These are phyloP conservation scores for Fraxinus paxiana DNA, from an alignment of 305 asterid genomes.

Conservation along the genomic window DNA sequence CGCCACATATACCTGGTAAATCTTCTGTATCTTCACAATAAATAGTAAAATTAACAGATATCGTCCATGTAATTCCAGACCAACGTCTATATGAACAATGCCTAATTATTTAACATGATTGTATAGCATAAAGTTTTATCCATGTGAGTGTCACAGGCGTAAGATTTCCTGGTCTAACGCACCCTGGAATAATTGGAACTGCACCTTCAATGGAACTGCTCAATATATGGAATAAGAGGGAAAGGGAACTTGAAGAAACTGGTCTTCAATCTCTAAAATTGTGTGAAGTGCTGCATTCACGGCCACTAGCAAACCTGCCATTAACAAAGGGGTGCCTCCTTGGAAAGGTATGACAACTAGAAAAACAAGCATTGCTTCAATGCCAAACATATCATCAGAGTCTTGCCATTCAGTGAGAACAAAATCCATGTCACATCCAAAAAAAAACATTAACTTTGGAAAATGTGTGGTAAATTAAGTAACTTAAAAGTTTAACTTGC, in stretches of 20 bases:
- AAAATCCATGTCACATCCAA: background rate
- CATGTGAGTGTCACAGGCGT: conserved; percentile 42
- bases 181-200: conserved; percentile 91
- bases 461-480: background rate
- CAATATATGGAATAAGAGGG: conserved; percentile 76
- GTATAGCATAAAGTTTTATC: background rate
- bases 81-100: background rate
- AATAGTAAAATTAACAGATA: background rate
- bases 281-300: conserved; percentile 79
- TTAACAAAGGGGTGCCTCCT: conserved; percentile 71
- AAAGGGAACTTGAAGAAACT: conserved; percentile 58
- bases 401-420: background rate
- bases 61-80: background rate
- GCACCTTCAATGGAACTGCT: conserved; percentile 84
- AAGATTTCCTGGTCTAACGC: conserved; percentile 82
- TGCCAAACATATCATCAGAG: background rate
- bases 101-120: background rate
- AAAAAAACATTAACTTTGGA: no score
- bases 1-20: conserved; percentile 91
- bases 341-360: conserved; percentile 57
- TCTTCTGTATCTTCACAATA: background rate
- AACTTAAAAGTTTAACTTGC: background rate
- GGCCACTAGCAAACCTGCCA: conserved; percentile 81
- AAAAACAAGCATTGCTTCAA: background rate
- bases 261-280: conserved; percentile 56